A percentile compares a stretch with the other conserved stretches of the same genome.
phyloP scores from a whole-genome alignment of 208 protist genomes.

The Porcisia deanei region DNA sequence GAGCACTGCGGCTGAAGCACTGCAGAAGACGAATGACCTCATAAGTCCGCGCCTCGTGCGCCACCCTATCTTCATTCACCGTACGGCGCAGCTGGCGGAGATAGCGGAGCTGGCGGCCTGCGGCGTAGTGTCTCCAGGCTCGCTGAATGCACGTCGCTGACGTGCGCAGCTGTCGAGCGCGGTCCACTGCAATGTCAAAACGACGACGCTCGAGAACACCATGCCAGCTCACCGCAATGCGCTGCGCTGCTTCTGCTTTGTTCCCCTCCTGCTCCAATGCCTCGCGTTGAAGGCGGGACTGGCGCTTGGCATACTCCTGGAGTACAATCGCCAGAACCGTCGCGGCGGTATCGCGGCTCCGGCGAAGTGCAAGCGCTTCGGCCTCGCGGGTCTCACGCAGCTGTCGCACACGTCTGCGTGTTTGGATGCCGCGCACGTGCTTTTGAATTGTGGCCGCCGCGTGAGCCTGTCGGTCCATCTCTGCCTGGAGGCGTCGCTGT shows the following conservation, averaged over 20 bases:
- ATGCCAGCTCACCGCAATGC: slow-evolving; percentile 48
- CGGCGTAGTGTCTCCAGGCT: slow-evolving; percentile 41
- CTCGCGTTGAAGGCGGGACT: slow-evolving; percentile 30
- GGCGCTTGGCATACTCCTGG: slow-evolving; percentile 53
- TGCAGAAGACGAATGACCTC: slow-evolving; percentile 42
- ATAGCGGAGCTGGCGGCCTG: slow-evolving; percentile 57
- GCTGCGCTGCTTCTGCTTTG: slow-evolving; percentile 36
- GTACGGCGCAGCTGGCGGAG: slow-evolving; percentile 46
- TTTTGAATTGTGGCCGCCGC: slow-evolving; percentile 50
- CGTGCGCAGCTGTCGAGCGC: slow-evolving; percentile 38
- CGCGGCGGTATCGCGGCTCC: slow-evolving; percentile 16
- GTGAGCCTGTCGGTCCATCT: slow-evolving; percentile 9
- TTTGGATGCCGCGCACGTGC: slow-evolving; percentile 39
- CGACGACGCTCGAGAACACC: slow-evolving; percentile 36
- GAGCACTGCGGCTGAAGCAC: slow-evolving; percentile 46
- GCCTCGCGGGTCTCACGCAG: neutral
- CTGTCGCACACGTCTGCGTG: slow-evolving; percentile 5
- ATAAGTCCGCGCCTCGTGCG: slow-evolving; percentile 34
- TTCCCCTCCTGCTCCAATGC: slow-evolving; percentile 9
- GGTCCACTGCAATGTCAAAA: slow-evolving; percentile 33
- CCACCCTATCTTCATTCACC: slow-evolving; percentile 41
- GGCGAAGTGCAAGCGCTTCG: slow-evolving; percentile 13
- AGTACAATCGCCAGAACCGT: slow-evolving; percentile 43
- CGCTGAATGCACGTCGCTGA: slow-evolving; percentile 50
- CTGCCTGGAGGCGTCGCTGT: slow-evolving; percentile 13